Percentiles rank a stretch among this genome's conserved stretches.
Evolutionary conservation across 176 grass and related monocot genomes (phyloP).

Genomic region (Rhipidocladum racemiflorum): DNA sequence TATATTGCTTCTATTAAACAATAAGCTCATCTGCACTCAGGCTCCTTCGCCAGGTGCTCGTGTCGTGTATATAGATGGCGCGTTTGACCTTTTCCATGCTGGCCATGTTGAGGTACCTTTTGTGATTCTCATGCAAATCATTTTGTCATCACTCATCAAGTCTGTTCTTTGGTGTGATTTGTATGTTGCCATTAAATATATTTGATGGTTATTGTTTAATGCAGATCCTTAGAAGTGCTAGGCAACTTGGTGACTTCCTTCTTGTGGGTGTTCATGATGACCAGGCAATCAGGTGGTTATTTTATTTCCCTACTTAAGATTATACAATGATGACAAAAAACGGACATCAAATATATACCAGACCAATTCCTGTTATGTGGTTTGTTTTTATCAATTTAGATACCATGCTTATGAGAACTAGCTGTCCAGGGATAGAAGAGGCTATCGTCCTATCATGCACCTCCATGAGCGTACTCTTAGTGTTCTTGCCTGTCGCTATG

Average conservation of each 20-base stretch:
- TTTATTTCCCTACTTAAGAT: not conserved
- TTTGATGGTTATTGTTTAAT: constrained; percentile 27
- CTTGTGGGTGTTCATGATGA: constrained; percentile 92
- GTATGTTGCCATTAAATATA: not conserved
- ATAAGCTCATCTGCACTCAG: constrained; percentile 54
- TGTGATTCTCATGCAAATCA: constrained; percentile 29
- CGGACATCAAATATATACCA: not conserved
- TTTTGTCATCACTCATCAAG: not conserved
- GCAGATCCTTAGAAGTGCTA: constrained; percentile 87
- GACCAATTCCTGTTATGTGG: not conserved
- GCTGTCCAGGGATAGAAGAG: constrained; percentile 71
- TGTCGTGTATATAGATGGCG: constrained; percentile 89
- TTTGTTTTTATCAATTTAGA: constrained; percentile 1
- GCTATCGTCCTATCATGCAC: constrained; percentile 68
- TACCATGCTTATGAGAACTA: constrained; percentile 22
- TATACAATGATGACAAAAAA: not conserved
- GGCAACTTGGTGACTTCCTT: constrained; percentile 89
- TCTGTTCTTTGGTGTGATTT: constrained; percentile 11
- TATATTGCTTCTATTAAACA: constrained; percentile 42
- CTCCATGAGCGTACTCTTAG: constrained; percentile 92
- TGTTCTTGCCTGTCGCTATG: constrained; percentile 89
- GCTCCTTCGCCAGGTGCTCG: constrained; percentile 80
- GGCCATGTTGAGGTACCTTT: constrained; percentile 88
- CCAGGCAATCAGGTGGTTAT: constrained; percentile 66
- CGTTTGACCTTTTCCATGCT: constrained; percentile 97